Evolutionary conservation across 352 stramenopile species (phyloP).

Genomic region (Phytopythium helicoides): DNA sequence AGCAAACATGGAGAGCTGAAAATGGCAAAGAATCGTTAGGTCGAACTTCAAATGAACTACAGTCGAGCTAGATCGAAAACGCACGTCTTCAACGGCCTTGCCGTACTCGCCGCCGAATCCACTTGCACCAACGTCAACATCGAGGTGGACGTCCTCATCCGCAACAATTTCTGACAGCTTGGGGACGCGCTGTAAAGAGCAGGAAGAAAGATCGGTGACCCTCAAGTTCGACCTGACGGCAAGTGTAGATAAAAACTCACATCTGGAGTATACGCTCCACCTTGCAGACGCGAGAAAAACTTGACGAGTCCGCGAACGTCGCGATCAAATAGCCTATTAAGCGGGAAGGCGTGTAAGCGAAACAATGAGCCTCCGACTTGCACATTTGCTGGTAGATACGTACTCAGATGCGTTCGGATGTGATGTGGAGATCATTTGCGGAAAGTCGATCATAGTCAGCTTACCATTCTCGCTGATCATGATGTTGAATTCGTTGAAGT

Average conservation of each 20-base stretch:
- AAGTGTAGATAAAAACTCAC: too few species aligned
- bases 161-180: slow-evolving; percentile 68
- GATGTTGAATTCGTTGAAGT: slow-evolving; percentile 99
- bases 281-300: slow-evolving; percentile 91
- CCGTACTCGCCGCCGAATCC: slow-evolving; percentile 80
- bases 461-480: slow-evolving; percentile 94
- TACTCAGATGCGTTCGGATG: slow-evolving; percentile 98
- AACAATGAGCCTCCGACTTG: too few species aligned
- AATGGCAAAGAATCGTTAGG: slow-evolving; percentile 7
- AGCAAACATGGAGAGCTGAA: slow-evolving; percentile 80
- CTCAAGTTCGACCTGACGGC: too few species aligned
- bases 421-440: slow-evolving; percentile 99
- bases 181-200: slow-evolving; percentile 44
- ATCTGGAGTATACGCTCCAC: slow-evolving; percentile 79
- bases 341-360: too few species aligned
- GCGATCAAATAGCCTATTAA: slow-evolving; percentile 83
- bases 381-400: slow-evolving; percentile 24
- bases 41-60: slow-evolving; percentile 3
- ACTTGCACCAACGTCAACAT: slow-evolving; percentile 75
- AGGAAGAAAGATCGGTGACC: too few species aligned
- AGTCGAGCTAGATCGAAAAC: slow-evolving; percentile 3
- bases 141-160: slow-evolving; percentile 55
- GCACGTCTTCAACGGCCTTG: slow-evolving; percentile 63
- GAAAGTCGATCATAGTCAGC: slow-evolving; percentile 99
- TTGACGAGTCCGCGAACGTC: slow-evolving; percentile 97